phyloP scores from a whole-genome alignment of 2,329 filamentous ascomycete species.

The Epichloe typhina region DNA sequence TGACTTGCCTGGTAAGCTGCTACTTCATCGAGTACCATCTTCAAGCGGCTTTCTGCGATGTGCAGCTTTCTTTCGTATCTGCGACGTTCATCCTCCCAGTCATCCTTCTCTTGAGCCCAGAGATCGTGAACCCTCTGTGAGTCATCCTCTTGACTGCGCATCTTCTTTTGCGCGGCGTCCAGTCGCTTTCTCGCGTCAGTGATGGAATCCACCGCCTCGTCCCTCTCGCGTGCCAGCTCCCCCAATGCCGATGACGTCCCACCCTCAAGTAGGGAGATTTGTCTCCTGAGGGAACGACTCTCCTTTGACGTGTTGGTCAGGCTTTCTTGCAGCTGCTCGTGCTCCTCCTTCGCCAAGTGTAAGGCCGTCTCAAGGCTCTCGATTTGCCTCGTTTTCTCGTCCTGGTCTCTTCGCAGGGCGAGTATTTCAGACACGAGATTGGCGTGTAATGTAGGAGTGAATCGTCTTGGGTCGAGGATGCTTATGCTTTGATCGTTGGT shows the following conservation, averaged over 20 bases:
- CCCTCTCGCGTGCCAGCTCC: slow-evolving; percentile 72
- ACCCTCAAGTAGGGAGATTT: slow-evolving; percentile 75
- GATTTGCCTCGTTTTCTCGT: slow-evolving; percentile 77
- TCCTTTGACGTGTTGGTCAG: slow-evolving; percentile 59
- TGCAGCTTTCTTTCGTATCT: slow-evolving; percentile 75
- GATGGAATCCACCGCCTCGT: slow-evolving; percentile 63
- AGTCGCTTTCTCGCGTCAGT: slow-evolving; percentile 64
- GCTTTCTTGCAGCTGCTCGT: slow-evolving; percentile 53
- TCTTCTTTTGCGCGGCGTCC: slow-evolving; percentile 64
- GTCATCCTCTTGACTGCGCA: slow-evolving; percentile 71
- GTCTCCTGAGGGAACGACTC: slow-evolving; percentile 65
- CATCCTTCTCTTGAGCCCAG: slow-evolving; percentile 73
- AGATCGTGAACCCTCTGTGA: slow-evolving; percentile 62
- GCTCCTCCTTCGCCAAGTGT: slow-evolving; percentile 58
- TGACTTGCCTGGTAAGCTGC: slow-evolving; percentile 52
- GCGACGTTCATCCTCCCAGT: slow-evolving; percentile 73
- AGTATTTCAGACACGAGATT: slow-evolving; percentile 92
- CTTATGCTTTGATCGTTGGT: slow-evolving; percentile 54
- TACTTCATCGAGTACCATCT: slow-evolving; percentile 74
- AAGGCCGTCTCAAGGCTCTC: slow-evolving; percentile 69
- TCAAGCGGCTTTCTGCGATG: slow-evolving; percentile 77
- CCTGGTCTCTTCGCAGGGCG: slow-evolving; percentile 72
- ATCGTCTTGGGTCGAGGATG: slow-evolving; percentile 76
- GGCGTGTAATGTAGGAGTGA: slow-evolving; percentile 89
- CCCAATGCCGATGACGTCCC: slow-evolving; percentile 76